A percentile compares a stretch with the other conserved stretches of the same genome.
phyloP scores from a whole-genome alignment of 164 flowering plant genomes.

The Nelumbo lutea region DNA sequence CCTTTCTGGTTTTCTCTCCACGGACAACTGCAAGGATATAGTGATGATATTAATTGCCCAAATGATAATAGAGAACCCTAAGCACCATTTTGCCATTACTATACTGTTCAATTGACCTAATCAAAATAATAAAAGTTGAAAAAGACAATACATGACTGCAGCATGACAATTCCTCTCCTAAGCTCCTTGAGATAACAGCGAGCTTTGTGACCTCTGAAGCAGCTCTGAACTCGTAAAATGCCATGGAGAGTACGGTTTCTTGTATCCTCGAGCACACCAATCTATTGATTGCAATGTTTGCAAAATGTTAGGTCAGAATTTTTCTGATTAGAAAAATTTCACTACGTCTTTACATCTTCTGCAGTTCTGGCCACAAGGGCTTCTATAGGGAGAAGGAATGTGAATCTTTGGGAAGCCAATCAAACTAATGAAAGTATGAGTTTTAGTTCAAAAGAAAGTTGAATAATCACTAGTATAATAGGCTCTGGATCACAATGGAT shows the following conservation, averaged over 20 bases:
- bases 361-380: background rate
- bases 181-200: slow-evolving; percentile 59
- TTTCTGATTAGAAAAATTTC: background rate
- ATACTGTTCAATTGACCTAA: no score
- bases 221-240: slow-evolving; percentile 89
- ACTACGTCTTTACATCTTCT: background rate
- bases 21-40: slow-evolving; percentile 59
- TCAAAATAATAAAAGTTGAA: slow-evolving; percentile 6
- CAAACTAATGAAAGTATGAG: background rate
- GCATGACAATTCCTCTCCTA: slow-evolving; percentile 52
- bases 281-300: slow-evolving; percentile 30
- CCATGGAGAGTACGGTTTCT: slow-evolving; percentile 95
- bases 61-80: slow-evolving; percentile 3
- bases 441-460: no score
- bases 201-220: slow-evolving; percentile 93
- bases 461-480: no score
- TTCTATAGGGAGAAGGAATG: background rate
- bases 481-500: no score
- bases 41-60: background rate
- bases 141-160: slow-evolving; percentile 74
- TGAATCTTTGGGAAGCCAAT: background rate
- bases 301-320: background rate
- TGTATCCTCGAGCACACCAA: slow-evolving; percentile 97
- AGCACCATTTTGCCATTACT: background rate
- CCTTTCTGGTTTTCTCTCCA: slow-evolving; percentile 69